Percentiles rank a stretch among this genome's conserved stretches.
Conservation (phyloP, 345 rosid genomes). For the Hypericum perforatum region DNA sequence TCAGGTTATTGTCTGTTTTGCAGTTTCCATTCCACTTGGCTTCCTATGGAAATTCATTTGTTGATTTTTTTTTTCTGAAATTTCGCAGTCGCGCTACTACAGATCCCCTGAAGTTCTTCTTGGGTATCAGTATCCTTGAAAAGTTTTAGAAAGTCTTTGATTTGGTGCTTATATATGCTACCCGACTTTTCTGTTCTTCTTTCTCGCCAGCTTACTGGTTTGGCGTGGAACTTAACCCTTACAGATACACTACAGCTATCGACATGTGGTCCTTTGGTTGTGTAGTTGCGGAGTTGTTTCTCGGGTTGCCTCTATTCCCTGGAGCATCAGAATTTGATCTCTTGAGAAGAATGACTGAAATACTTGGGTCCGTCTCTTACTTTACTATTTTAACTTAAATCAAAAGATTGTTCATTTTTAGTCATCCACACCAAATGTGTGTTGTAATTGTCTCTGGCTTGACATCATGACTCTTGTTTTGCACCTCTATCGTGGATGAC, state of each 20-base stretch:
- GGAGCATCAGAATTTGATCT: conserved; percentile 99
- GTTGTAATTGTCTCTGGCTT: background rate
- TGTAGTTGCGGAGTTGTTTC: conserved; percentile 97
- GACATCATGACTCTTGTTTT: no score
- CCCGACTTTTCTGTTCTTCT: conserved; percentile 2
- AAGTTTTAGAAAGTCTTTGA: conserved; percentile 6
- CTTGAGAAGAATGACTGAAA: conserved; percentile 78
- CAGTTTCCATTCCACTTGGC: conserved; percentile 8
- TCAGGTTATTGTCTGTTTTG: conserved; percentile 43
- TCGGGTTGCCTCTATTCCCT: conserved; percentile 94
- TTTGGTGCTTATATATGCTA: conserved; percentile 2
- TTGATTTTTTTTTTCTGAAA: conserved; percentile 17
- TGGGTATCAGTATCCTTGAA: conserved; percentile 93
- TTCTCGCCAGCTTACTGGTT: conserved; percentile 5
- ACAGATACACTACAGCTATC: conserved; percentile 88
- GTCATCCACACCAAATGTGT: no score
- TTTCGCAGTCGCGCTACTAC: conserved; percentile 96
- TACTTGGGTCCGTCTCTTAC: conserved; percentile 64
- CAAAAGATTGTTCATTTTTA: background rate
- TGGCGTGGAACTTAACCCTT: conserved; percentile 35
- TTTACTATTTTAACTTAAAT: conserved; percentile 1
- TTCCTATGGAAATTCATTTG: conserved; percentile 9
- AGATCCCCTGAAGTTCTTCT: conserved; percentile 98
- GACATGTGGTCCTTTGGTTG: conserved; percentile 99
- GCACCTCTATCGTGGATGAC: no score